Conservation (phyloP, 2,329 filamentous ascomycete species). For the Botrytis fragariae region DNA sequence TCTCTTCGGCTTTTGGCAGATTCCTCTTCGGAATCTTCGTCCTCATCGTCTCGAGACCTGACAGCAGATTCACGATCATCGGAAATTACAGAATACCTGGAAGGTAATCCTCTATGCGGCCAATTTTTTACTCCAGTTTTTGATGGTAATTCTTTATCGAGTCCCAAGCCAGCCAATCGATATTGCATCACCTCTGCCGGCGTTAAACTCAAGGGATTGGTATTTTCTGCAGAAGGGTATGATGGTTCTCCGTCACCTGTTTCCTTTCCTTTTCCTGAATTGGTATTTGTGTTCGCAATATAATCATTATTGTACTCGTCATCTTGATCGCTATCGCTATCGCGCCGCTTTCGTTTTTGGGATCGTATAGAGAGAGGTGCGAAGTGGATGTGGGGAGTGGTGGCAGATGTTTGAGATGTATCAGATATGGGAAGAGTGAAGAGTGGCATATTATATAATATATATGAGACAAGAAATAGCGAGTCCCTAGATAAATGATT, state of each 20-base stretch:
- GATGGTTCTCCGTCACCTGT: not conserved
- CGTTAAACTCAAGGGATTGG: conserved; percentile 56
- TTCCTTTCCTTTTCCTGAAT: not conserved
- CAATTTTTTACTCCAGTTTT: conserved; percentile 43
- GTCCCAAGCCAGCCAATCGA: conserved; percentile 50
- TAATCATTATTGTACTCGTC: not conserved
- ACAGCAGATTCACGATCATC: not conserved
- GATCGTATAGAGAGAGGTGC: conserved; percentile 25
- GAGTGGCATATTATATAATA: conserved; percentile 27
- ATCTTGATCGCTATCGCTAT: not conserved
- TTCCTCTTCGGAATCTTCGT: conserved; percentile 23
- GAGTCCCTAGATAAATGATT: not conserved
- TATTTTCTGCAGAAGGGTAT: conserved; percentile 25
- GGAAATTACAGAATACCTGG: not conserved
- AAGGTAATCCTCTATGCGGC: conserved; percentile 49
- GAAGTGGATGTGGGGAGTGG: conserved; percentile 21
- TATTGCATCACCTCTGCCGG: conserved; percentile 54
- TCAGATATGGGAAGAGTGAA: conserved; percentile 31
- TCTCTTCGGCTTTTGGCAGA: conserved; percentile 24
- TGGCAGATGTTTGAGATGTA: conserved; percentile 21
- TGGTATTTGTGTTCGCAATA: not conserved
- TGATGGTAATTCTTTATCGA: conserved; percentile 45
- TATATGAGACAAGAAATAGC: not conserved
- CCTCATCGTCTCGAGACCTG: not conserved
- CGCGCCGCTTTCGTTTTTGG: conserved; percentile 8